A percentile compares a stretch with the other conserved stretches of the same genome.
phyloP scores from a whole-genome alignment of 192 early-diverging fungal genomes.

The Polychytrium aggregatum region DNA sequence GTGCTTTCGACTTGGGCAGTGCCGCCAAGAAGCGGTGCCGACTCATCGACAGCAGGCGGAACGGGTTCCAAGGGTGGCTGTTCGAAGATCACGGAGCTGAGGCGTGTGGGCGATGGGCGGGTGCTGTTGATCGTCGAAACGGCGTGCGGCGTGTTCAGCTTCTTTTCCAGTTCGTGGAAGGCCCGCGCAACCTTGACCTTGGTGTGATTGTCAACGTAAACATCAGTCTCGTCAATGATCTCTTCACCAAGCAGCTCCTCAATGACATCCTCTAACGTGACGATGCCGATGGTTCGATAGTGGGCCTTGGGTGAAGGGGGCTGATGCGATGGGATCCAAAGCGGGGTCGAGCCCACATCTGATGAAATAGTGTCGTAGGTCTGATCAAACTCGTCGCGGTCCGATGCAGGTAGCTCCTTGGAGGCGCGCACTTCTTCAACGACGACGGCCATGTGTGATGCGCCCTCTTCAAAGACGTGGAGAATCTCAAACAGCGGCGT shows the following conservation, averaged over 20 bases:
- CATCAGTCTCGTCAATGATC: constrained; percentile 47
- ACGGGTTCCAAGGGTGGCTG: too few species aligned
- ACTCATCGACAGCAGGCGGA: too few species aligned
- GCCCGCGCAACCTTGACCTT: constrained; percentile 26
- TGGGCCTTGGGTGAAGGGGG: constrained; percentile 1
- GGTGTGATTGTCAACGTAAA: constrained; percentile 33
- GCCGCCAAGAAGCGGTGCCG: too few species aligned
- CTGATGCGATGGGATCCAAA: too few species aligned
- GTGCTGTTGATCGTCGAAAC: too few species aligned
- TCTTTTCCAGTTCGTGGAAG: too few species aligned
- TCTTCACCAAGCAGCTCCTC: constrained; percentile 42
- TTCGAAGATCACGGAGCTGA: too few species aligned
- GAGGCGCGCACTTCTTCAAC: constrained; percentile 15
- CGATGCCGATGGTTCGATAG: constrained; percentile 21
- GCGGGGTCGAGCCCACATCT: constrained; percentile 2
- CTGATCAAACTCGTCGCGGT: background rate
- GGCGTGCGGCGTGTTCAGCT: too few species aligned
- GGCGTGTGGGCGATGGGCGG: too few species aligned
- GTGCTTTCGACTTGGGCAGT: too few species aligned
- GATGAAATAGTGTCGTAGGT: background rate
- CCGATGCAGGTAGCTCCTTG: too few species aligned
- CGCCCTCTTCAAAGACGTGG: constrained; percentile 39
- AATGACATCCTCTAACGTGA: constrained; percentile 44
- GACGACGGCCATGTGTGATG: constrained; percentile 41
- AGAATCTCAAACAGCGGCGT: constrained; percentile 42